These are phyloP conservation scores for Aspergillus latus DNA, from an alignment of 2,329 filamentous ascomycete genomes.

Conservation along the genomic window DNA sequence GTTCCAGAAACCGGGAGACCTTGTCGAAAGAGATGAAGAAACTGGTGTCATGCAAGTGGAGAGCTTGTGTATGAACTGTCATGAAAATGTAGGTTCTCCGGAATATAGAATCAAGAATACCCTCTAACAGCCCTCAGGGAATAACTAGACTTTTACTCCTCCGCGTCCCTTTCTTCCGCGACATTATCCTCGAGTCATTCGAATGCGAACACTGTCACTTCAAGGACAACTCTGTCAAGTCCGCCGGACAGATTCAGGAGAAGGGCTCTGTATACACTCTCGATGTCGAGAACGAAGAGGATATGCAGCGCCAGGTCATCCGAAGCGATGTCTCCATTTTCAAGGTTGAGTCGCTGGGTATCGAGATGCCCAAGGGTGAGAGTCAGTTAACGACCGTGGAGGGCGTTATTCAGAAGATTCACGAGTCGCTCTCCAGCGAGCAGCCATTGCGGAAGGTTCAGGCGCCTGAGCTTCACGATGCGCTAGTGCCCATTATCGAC, in stretches of 20 bases:
- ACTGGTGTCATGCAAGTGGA: constrained; percentile 54
- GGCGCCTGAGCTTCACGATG: constrained; percentile 72
- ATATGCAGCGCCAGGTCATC: constrained; percentile 84
- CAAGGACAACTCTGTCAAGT: constrained; percentile 90
- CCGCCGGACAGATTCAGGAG: constrained; percentile 87
- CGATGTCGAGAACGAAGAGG: constrained; percentile 67
- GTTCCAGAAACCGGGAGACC: constrained; percentile 40
- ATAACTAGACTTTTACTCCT: constrained; percentile 84
- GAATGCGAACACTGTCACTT: constrained; percentile 84
- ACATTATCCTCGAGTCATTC: constrained; percentile 97
- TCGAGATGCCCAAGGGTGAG: constrained; percentile 88
- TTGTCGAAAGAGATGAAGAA: constrained; percentile 42
- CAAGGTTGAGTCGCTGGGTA: constrained; percentile 84
- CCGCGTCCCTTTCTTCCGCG: constrained; percentile 93
- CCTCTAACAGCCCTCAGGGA: constrained; percentile 56
- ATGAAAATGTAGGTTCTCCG: constrained; percentile 67
- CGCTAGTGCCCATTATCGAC: constrained; percentile 73
- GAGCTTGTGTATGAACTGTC: constrained; percentile 84
- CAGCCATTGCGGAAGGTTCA: constrained; percentile 80
- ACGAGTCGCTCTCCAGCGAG: constrained; percentile 76
- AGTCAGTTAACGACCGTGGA: constrained; percentile 94
- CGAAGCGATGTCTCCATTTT: constrained; percentile 86
- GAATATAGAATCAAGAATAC: not conserved
- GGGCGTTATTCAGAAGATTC: constrained; percentile 74
- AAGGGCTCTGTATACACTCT: constrained; percentile 83